Evolutionary conservation across 352 stramenopile genomes (phyloP), one percentile per base, ranked within the genome.

Genomic region (Halophytophthora polymorphica): DNA sequence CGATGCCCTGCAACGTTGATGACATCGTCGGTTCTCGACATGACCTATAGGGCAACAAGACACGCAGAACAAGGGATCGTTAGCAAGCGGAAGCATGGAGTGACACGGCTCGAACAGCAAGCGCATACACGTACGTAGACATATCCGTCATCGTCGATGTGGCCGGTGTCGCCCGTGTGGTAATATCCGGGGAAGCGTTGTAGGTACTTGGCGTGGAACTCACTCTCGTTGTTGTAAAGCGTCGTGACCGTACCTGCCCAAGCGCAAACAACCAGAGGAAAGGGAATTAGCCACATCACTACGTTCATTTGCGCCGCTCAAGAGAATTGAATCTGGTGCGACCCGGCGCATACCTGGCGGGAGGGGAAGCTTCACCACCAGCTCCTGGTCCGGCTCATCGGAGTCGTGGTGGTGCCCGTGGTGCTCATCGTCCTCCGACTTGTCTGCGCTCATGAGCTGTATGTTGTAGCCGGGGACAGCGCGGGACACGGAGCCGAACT

Each of bases 1-100:
- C 89, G 72, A 53, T 97, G 89, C 7, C 87, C 90, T 0, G 87
- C 76, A 33, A 93, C 84, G 46, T 96, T 96, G 50, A 97, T 96
- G 33, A 96, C 77, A 55, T 97, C 90, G 66, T 97, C 89, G 5
- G 81, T 94, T 61, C 90, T 64, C 10, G 25, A 31, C 25, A 31
- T 31, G 25, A 31, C 25, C 25, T 31, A 8, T 10, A 10, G 4
- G 4, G 8, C 25, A 31, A 31, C 25, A 31, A 8, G 4, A 40
- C 13, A 23, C 2, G 7, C 2, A 13, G 12, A 2, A 42, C 14
- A 25, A 14, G 3, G 28, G 31, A 28, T 17, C 8, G 25, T 31
- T 31, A 31, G 8, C 25, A 31, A 31, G 25, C 25, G 25, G 25
- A 8, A 31, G 25, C 25, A 31, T 31, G 25, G 25, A 8, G 25